Evolutionary conservation across 441 rosid genomes (phyloP).

Genomic region (Francoa sonchifolia): DNA sequence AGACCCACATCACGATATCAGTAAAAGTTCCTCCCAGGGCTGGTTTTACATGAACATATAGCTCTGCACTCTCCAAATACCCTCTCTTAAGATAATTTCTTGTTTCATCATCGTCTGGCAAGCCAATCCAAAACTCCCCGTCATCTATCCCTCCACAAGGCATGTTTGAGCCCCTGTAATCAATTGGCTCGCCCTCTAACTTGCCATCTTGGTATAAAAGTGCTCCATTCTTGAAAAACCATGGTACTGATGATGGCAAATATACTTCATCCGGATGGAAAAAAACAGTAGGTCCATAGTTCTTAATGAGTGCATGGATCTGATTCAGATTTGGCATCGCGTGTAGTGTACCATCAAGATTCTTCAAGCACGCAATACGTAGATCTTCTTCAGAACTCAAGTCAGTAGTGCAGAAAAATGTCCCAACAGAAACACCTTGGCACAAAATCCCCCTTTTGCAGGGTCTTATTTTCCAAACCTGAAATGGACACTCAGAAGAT

Average conservation of each 20-base stretch:
- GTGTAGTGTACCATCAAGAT: slow-evolving; percentile 29
- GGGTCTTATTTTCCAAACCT: slow-evolving; percentile 41
- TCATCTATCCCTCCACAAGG: slow-evolving; percentile 47
- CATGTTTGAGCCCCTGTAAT: slow-evolving; percentile 37
- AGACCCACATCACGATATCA: slow-evolving; percentile 59
- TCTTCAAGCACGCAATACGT: slow-evolving; percentile 48
- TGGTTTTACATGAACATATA: slow-evolving; percentile 59
- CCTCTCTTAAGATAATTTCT: slow-evolving; percentile 34
- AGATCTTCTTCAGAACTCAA: slow-evolving; percentile 17
- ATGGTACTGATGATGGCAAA: slow-evolving; percentile 53
- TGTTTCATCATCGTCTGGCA: slow-evolving; percentile 33
- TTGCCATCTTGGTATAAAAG: slow-evolving; percentile 29
- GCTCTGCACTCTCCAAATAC: slow-evolving; percentile 43
- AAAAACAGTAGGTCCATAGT: slow-evolving; percentile 54
- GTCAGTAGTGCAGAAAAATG: slow-evolving; percentile 41
- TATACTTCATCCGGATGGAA: slow-evolving; percentile 57
- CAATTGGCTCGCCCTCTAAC: slow-evolving; percentile 26
- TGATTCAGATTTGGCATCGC: slow-evolving; percentile 58
- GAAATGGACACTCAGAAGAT: slow-evolving; percentile 18
- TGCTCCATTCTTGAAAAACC: slow-evolving; percentile 64
- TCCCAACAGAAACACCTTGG: slow-evolving; percentile 46
- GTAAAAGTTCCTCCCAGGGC: slow-evolving; percentile 59
- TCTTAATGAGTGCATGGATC: slow-evolving; percentile 33
- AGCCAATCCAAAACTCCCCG: slow-evolving; percentile 45
- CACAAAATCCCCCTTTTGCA: slow-evolving; percentile 43